Percentiles rank a stretch among this genome's conserved stretches.
phyloP scores from a whole-genome alignment of 345 rosid species.

The Lepidium aucheri region DNA sequence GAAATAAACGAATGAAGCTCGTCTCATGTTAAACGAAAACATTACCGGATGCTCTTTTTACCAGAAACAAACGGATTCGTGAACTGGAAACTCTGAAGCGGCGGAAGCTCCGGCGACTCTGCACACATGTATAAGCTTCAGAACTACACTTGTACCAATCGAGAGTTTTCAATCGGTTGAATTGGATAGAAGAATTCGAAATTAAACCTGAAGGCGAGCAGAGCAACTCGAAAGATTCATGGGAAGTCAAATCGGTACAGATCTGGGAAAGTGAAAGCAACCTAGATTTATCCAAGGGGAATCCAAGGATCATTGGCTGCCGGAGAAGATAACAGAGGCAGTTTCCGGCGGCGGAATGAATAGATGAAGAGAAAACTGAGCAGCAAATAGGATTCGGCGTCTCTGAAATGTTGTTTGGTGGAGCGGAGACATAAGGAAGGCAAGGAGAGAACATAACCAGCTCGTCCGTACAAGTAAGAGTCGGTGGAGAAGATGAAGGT shows the following conservation, averaged over 20 bases:
- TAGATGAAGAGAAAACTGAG: conserved; percentile 37
- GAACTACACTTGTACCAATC: neutral
- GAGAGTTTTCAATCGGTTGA: neutral
- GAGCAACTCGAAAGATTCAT: conserved; percentile 23
- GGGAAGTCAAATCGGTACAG: conserved; percentile 25
- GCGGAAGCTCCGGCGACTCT: conserved; percentile 41
- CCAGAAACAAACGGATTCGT: conserved; percentile 30
- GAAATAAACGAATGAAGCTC: neutral
- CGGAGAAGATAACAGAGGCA: conserved; percentile 71
- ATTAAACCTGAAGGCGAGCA: conserved; percentile 39
- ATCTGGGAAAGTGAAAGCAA: conserved; percentile 43
- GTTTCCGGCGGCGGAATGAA: conserved; percentile 32
- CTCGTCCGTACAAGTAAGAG: conserved; percentile 35
- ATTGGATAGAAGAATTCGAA: neutral
- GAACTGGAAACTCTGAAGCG: conserved; percentile 32
- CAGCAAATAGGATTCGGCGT: conserved; percentile 47
- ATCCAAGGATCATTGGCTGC: conserved; percentile 62
- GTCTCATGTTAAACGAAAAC: conserved; percentile 5
- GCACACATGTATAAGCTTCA: conserved; percentile 5
- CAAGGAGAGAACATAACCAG: conserved; percentile 75
- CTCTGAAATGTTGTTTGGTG: conserved; percentile 50
- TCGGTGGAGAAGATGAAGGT: conserved; percentile 19
- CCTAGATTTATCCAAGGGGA: conserved; percentile 59
- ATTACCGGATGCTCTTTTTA: neutral
- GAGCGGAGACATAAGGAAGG: conserved; percentile 52